Percentiles rank a stretch among this genome's conserved stretches.
Conservation (phyloP, 345 rosid species). For the Gossypium sturtianum region DNA sequence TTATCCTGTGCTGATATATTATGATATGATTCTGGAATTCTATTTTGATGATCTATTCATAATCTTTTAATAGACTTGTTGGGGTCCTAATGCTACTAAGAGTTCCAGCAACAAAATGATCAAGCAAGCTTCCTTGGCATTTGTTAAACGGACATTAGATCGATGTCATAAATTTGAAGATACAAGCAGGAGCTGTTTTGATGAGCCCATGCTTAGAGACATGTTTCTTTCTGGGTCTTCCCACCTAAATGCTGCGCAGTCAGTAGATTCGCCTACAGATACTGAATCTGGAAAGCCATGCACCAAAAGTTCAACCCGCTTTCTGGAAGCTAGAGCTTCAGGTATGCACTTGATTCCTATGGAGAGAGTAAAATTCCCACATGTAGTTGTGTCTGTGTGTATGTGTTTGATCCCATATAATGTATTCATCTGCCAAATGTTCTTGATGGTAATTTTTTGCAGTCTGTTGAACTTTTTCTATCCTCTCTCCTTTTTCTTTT, state of each 20-base stretch:
- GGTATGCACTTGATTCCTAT: constrained; percentile 26
- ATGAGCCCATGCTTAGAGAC: constrained; percentile 63
- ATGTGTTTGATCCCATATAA: constrained; percentile 1
- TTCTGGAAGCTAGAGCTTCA: constrained; percentile 35
- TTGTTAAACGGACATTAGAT: constrained; percentile 69
- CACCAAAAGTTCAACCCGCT: constrained; percentile 17
- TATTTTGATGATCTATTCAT: constrained; percentile 15
- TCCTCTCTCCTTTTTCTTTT: neutral
- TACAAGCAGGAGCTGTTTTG: constrained; percentile 78
- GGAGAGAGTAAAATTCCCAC: neutral
- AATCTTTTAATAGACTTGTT: constrained; percentile 45
- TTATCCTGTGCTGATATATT: neutral
- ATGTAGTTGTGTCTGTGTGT: neutral
- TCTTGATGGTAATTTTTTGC: neutral
- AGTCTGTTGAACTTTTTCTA: neutral
- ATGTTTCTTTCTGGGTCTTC: constrained; percentile 49
- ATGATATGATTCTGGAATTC: neutral
- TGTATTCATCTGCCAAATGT: neutral
- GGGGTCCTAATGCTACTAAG: constrained; percentile 61
- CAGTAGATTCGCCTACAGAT: constrained; percentile 33
- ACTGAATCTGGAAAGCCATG: constrained; percentile 40
- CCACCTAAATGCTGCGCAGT: constrained; percentile 28
- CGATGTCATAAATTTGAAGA: constrained; percentile 68
- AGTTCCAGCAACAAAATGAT: constrained; percentile 71
- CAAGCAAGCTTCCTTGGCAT: constrained; percentile 78